Evolutionary conservation across 371 early-diverging fungal species (phyloP).

Genomic region (Lichtheimia ornata): DNA sequence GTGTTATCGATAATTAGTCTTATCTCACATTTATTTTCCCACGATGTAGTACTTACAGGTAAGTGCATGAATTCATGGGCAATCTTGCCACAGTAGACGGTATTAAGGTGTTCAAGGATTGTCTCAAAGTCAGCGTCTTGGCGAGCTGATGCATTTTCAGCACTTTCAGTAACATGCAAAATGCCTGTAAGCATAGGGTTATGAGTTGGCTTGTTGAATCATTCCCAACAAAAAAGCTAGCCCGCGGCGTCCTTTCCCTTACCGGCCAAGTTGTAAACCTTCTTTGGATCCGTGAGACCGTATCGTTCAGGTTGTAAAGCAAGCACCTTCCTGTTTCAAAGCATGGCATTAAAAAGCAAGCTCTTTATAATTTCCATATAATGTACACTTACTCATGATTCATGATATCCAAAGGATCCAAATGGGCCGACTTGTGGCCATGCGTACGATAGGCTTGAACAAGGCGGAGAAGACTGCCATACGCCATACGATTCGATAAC

Average conservation of each 20-base stretch:
- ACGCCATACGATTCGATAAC: constrained; percentile 77
- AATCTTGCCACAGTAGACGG: constrained; percentile 83
- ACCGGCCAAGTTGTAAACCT: constrained; percentile 65
- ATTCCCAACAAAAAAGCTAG: background rate
- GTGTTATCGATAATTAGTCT: background rate
- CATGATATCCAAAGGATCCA: constrained; percentile 88
- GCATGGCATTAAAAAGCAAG: background rate
- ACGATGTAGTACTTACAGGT: constrained; percentile 52
- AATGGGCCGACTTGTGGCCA: constrained; percentile 83
- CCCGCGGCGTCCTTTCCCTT: background rate
- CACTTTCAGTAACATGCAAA: constrained; percentile 68
- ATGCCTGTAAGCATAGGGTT: constrained; percentile 57
- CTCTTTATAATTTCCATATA: background rate
- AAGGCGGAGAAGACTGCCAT: constrained; percentile 84
- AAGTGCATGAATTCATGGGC: constrained; percentile 95
- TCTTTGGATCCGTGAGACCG: constrained; percentile 59
- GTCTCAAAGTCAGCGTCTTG: constrained; percentile 67
- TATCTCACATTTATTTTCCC: background rate
- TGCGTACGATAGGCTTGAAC: constrained; percentile 82
- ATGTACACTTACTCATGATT: constrained; percentile 63
- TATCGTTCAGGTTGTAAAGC: constrained; percentile 85
- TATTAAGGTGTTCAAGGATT: constrained; percentile 71
- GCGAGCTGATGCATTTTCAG: constrained; percentile 33
- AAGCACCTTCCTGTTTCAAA: constrained; percentile 50
- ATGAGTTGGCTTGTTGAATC: background rate